Evolutionary conservation across 2,329 filamentous ascomycete genomes (phyloP).

Genomic region (Trichoderma sp.): DNA sequence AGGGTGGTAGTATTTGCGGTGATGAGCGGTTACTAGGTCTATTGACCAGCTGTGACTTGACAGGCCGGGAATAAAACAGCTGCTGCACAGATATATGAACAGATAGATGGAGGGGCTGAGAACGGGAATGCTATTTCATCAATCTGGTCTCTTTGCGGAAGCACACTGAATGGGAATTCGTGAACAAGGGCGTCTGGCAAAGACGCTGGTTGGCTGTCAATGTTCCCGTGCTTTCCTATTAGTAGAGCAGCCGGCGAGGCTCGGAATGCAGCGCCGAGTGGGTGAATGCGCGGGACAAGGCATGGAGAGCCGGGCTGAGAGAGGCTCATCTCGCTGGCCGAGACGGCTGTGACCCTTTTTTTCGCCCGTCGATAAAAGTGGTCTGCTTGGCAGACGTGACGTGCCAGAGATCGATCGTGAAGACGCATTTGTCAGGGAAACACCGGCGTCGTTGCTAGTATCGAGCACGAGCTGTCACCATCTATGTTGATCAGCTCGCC

Average conservation of each 20-base stretch:
- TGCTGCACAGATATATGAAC: background rate
- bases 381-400: background rate
- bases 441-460: too few species aligned
- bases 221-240: conserved; percentile 1
- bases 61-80: conserved; percentile 12
- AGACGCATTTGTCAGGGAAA: too few species aligned
- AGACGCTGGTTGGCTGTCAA: conserved; percentile 2
- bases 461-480: too few species aligned
- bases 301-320: background rate
- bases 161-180: background rate
- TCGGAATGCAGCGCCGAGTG: conserved; percentile 1
- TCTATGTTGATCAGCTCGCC: too few species aligned
- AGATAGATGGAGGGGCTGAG: background rate
- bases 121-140: background rate
- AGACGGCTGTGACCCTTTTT: conserved; percentile 1
- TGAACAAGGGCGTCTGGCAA: too few species aligned
- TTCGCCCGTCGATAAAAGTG: conserved; percentile 14
- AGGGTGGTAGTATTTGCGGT: conserved; percentile 1
- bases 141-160: background rate
- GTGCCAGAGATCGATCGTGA: background rate
- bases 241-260: background rate
- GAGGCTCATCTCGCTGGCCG: conserved; percentile 5
- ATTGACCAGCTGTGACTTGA: background rate
- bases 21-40: background rate
- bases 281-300: conserved; percentile 8